Percentiles rank a stretch among this genome's conserved stretches.
These are phyloP conservation scores for Colletotrichum destructivum DNA, from an alignment of 2,329 filamentous ascomycete species.

Conservation along the genomic window DNA sequence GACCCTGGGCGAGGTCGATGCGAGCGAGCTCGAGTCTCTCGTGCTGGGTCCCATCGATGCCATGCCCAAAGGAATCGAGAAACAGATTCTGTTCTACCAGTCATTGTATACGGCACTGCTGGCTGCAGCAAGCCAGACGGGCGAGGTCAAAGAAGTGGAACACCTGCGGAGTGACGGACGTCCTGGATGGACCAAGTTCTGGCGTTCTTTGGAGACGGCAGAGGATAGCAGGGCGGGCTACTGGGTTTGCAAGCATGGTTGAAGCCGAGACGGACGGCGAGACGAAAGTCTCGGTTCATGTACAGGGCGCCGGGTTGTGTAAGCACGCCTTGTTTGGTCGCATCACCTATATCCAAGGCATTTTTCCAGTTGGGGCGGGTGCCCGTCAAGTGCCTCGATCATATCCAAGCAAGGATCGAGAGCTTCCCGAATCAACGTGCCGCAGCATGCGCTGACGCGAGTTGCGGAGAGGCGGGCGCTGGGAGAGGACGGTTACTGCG, in stretches of 20 bases:
- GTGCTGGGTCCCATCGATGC: constrained; percentile 36
- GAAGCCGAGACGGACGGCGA: not conserved
- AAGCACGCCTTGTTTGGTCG: constrained; percentile 12
- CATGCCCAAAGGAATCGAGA: constrained; percentile 26
- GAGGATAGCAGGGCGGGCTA: constrained; percentile 29
- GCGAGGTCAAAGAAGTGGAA: constrained; percentile 33
- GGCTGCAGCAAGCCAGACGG: constrained; percentile 7
- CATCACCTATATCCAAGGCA: constrained; percentile 29
- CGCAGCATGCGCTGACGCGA: constrained; percentile 20
- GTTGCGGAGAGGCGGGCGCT: constrained; percentile 17
- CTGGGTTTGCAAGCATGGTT: constrained; percentile 42
- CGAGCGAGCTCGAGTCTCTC: constrained; percentile 25
- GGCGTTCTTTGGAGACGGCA: constrained; percentile 28
- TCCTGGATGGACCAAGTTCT: constrained; percentile 42
- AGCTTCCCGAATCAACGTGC: not conserved
- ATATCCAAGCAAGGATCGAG: constrained; percentile 5
- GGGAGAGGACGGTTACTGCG: not conserved
- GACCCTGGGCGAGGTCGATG: constrained; percentile 37
- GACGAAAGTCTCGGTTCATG: constrained; percentile 6
- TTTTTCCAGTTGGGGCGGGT: constrained; percentile 27
- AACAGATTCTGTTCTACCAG: constrained; percentile 39
- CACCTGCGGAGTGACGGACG: constrained; percentile 35
- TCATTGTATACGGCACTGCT: constrained; percentile 38
- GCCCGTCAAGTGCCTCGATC: constrained; percentile 7
- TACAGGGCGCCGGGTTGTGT: constrained; percentile 22